Evolutionary conservation across 129 eudicot species (phyloP), one percentile per base, ranked within the genome.

Genomic region (Artemisia tridentata): DNA sequence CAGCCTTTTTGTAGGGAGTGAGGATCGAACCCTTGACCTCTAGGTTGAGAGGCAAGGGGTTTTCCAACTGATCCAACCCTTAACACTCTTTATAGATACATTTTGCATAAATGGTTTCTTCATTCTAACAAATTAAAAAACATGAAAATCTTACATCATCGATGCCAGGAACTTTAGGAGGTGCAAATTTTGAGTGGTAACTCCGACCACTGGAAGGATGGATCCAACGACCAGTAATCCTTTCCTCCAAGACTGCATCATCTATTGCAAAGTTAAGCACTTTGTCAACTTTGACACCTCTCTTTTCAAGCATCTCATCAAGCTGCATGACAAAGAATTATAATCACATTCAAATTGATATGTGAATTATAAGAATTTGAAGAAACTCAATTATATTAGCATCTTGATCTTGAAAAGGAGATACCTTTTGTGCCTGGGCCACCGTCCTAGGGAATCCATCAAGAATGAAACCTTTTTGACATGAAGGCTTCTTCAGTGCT

Each of bases 401-500:
- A 72, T 63, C 41, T 48, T 21, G 25, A 79, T 16, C 57, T 41
- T 29, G 18, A 46, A 27, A 75, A 50, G 31, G 10, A 62, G 25
- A 60, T 49, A 92, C 98, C 91, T 86, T 88, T 72, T 92, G 72
- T 12, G 98, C 96, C 75, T 92, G 98, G 47, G 56, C 84, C 21
- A 86, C 96, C 13, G 98, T 88, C 74, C 98, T 82, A n/a, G 98
- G 98, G 74, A 91, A 91, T 63, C 98, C 98, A 80, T 92, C 98
- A 71, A 92, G 98, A 72, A 92, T 92, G 83, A 89, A 92, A 72
- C 96, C 98, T 80, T 87, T 92, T 68, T 89, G 86, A 27, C 98
- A 92, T 48, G 98, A 93, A 68, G 98, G 98, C 76, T 87, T 89
- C 72, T 87, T 85, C 80, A 93, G 56, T n/a, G 98, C 95, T 41